Evolutionary conservation across 768 basidiomycete genomes (phyloP).

Genomic region (Lactarius tabidus): DNA sequence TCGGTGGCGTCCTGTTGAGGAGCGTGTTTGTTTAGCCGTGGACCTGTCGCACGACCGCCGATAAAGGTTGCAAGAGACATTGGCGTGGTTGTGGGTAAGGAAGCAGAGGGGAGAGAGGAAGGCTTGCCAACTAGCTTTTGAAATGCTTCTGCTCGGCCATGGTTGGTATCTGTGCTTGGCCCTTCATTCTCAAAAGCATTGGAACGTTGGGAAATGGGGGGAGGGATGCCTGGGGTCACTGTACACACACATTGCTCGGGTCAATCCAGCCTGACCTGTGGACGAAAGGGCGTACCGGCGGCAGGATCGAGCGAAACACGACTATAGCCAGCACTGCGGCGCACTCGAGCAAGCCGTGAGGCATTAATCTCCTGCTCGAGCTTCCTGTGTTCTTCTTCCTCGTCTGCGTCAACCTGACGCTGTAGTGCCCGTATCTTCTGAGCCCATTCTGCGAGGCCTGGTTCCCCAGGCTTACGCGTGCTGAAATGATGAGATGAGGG

Average conservation of each 20-base stretch:
- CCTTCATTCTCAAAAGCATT: neutral
- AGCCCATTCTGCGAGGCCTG: constrained; percentile 76
- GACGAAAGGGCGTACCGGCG: constrained; percentile 12
- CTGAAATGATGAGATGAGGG: constrained; percentile 20
- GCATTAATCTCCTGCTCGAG: constrained; percentile 54
- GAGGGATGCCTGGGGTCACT: neutral
- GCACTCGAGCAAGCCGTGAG: constrained; percentile 44
- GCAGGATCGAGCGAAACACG: constrained; percentile 38
- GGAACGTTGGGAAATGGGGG: neutral
- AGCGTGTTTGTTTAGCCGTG: constrained; percentile 65
- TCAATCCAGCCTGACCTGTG: constrained; percentile 10
- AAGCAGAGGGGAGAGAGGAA: constrained; percentile 1
- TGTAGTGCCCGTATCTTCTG: constrained; percentile 76
- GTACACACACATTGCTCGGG: constrained; percentile 1
- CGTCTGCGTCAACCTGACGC: constrained; percentile 75
- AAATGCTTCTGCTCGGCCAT: constrained; percentile 12
- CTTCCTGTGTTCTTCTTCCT: constrained; percentile 69
- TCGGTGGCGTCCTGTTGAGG: constrained; percentile 67
- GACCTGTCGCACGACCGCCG: constrained; percentile 72
- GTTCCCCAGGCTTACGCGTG: constrained; percentile 45
- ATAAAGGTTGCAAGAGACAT: constrained; percentile 81
- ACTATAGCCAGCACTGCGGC: constrained; percentile 41
- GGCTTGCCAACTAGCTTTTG: constrained; percentile 14
- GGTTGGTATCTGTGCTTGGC: neutral
- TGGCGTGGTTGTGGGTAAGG: constrained; percentile 35